Percentiles rank a stretch among this genome's conserved stretches.
Conservation (phyloP, 208 protist species). For the Chromosphaera perkinsii region DNA sequence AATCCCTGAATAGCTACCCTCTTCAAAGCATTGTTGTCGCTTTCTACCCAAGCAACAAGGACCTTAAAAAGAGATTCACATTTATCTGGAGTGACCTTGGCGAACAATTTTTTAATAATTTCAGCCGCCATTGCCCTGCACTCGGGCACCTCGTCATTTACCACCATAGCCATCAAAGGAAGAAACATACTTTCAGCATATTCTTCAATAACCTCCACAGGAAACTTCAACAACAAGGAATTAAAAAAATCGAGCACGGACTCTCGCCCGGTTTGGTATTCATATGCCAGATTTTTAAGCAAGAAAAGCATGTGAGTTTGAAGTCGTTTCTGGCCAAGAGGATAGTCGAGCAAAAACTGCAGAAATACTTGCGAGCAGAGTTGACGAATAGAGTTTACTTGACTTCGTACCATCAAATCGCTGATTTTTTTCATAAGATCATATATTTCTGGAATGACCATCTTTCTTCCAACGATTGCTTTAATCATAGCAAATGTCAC, state of each 20-base stretch:
- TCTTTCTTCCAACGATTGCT: conserved; percentile 15
- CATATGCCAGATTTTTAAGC: conserved; percentile 20
- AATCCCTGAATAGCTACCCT: too few relatives aligned
- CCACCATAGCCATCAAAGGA: conserved; percentile 2
- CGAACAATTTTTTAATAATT: background rate
- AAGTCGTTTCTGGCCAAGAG: conserved; percentile 13
- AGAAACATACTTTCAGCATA: conserved; percentile 18
- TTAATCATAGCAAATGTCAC: conserved; percentile 15
- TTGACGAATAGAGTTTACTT: background rate
- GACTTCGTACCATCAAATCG: conserved; percentile 12
- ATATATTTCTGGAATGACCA: background rate
- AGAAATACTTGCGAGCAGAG: conserved; percentile 2
- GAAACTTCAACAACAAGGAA: conserved; percentile 3
- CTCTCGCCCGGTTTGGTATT: conserved; percentile 16
- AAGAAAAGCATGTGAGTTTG: conserved; percentile 2
- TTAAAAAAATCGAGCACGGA: conserved; percentile 2
- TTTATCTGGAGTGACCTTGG: background rate
- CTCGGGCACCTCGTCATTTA: conserved; percentile 15
- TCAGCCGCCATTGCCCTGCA: conserved; percentile 6
- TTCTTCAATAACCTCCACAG: background rate
- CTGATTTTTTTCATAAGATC: conserved; percentile 9
- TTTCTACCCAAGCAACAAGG: too few relatives aligned
- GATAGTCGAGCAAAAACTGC: conserved; percentile 21
- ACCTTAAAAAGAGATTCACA: conserved; percentile 3
- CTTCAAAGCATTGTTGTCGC: too few relatives aligned